phyloP scores from a whole-genome alignment of 495 filamentous ascomycete species.

The Hyaloscypha variabilis region DNA sequence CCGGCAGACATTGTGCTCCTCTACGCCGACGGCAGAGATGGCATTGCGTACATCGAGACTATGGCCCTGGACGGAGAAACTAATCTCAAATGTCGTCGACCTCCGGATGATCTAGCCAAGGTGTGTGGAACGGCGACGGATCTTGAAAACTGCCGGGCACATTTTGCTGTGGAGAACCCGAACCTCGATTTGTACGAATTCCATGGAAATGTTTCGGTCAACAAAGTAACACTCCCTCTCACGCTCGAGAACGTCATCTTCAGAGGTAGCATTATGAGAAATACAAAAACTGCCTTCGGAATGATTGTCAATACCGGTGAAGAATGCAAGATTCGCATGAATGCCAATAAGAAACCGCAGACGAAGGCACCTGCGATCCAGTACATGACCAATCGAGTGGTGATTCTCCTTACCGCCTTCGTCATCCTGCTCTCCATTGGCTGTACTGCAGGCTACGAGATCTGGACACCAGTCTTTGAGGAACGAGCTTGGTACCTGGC shows the following conservation, averaged over 20 bases:
- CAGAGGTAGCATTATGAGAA: conserved; percentile 84
- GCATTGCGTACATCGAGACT: conserved; percentile 86
- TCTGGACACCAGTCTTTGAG: conserved; percentile 71
- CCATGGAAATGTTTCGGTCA: conserved; percentile 75
- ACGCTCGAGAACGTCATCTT: conserved; percentile 86
- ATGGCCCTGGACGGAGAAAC: conserved; percentile 96
- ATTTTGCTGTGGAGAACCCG: conserved; percentile 82
- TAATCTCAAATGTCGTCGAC: conserved; percentile 86
- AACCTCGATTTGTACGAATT: conserved; percentile 93
- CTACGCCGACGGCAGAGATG: conserved; percentile 71
- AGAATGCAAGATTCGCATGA: conserved; percentile 98
- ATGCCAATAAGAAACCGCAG: conserved; percentile 87
- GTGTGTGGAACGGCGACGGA: conserved; percentile 63
- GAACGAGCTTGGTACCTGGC: conserved; percentile 72
- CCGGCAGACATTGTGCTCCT: conserved; percentile 85
- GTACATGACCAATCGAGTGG: conserved; percentile 78
- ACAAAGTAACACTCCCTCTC: conserved; percentile 72
- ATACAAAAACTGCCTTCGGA: conserved; percentile 74
- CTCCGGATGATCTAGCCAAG: conserved; percentile 65
- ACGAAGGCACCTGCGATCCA: conserved; percentile 90
- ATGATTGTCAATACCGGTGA: conserved; percentile 93
- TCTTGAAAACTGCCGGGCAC: conserved; percentile 49
- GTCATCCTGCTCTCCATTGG: conserved; percentile 78
- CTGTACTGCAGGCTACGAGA: conserved; percentile 79
- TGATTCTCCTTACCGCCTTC: conserved; percentile 78